Conservation (phyloP, 208 protist genomes). For the Tritrichomonas musculus region DNA sequence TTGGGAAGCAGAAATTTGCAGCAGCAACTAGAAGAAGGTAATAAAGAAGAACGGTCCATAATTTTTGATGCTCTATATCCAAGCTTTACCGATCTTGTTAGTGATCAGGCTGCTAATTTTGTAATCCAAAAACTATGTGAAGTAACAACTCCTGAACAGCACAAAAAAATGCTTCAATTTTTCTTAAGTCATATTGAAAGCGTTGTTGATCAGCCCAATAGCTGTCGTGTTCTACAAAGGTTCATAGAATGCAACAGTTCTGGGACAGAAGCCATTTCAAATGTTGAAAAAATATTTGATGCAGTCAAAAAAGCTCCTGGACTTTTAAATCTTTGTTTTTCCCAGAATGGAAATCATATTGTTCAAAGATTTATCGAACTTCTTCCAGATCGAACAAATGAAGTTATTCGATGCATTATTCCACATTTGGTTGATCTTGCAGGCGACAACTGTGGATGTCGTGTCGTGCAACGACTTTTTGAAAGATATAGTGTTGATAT, state of each 20-base stretch:
- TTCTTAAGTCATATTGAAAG: background rate
- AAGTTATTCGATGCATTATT: background rate
- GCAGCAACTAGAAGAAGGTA: background rate
- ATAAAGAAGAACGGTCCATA: background rate
- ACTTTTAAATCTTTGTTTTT: background rate
- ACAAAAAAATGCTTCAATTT: background rate
- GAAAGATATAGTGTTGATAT: background rate
- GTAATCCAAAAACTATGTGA: conserved; percentile 24
- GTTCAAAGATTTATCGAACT: conserved; percentile 10
- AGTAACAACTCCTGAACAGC: background rate
- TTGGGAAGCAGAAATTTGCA: background rate
- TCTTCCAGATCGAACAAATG: background rate
- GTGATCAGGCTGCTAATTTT: background rate
- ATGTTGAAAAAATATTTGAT: background rate
- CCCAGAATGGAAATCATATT: conserved; percentile 33
- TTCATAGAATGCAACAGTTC: background rate
- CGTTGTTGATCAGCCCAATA: conserved; percentile 5
- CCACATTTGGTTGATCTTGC: background rate
- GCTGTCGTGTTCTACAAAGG: conserved; percentile 12
- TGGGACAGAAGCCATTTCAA: too few species aligned
- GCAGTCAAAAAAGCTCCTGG: background rate
- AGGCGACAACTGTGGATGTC: conserved; percentile 21
- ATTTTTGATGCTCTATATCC: background rate
- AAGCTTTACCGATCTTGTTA: background rate
- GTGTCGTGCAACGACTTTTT: conserved; percentile 35